phyloP scores from a whole-genome alignment of 2,329 filamentous ascomycete genomes.

The Aspergillus luchuensis region DNA sequence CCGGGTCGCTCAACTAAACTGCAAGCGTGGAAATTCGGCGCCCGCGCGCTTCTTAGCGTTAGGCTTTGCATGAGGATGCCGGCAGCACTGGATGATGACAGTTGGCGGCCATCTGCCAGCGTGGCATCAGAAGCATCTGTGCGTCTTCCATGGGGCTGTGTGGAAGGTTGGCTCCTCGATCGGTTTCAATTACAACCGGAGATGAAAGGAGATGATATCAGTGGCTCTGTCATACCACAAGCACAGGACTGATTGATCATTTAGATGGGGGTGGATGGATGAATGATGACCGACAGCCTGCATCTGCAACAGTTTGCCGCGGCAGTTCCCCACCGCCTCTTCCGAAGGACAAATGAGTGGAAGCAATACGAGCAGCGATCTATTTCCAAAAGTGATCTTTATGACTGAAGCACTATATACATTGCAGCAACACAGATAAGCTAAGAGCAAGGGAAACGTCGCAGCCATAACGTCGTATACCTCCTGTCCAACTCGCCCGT shows the following conservation, averaged over 20 bases:
- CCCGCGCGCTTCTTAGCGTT: conserved; percentile 23
- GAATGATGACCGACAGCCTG: background rate
- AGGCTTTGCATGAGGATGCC: conserved; percentile 12
- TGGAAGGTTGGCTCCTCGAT: background rate
- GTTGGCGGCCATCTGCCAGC: conserved; percentile 31
- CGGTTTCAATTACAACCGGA: background rate
- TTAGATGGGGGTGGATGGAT: background rate
- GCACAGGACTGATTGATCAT: background rate
- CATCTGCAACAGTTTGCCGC: background rate
- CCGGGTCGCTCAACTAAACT: conserved; percentile 13
- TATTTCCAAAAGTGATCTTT: background rate
- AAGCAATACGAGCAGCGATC: background rate
- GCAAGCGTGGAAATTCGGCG: conserved; percentile 14
- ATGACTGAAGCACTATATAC: conserved; percentile 1
- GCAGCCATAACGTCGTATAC: conserved; percentile 7
- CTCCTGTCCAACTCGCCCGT: background rate
- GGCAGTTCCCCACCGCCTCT: conserved; percentile 3
- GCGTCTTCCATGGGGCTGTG: conserved; percentile 8
- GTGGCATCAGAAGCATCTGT: conserved; percentile 26
- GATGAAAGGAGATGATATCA: background rate
- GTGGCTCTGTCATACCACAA: background rate
- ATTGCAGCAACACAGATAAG: background rate
- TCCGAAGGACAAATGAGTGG: background rate
- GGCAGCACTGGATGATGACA: conserved; percentile 27
- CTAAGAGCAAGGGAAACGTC: background rate